Evolutionary conservation across 2,329 filamentous ascomycete species (phyloP).

Genomic region (Sclerotinia trifoliorum): DNA sequence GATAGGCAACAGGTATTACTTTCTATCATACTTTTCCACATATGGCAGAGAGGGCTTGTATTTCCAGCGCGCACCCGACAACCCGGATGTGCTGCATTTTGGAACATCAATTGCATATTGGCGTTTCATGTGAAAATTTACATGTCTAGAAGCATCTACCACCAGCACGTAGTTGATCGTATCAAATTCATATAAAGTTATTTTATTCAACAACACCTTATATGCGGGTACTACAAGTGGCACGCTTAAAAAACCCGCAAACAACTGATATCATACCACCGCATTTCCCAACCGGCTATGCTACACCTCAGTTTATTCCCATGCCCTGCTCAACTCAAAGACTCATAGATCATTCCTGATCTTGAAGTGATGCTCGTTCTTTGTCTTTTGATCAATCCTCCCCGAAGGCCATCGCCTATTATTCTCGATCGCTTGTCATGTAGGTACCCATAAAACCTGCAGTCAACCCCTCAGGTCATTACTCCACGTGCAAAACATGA

Average conservation of each 20-base stretch:
- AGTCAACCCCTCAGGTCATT: not conserved
- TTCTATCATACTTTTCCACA: too few relatives aligned
- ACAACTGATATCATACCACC: constrained; percentile 11
- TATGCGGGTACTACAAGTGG: not conserved
- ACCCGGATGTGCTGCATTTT: too few relatives aligned
- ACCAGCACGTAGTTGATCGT: not conserved
- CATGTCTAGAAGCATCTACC: not conserved
- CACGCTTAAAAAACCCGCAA: not conserved
- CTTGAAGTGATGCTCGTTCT: not conserved
- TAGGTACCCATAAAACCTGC: not conserved
- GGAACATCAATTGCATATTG: not conserved
- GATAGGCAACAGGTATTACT: too few relatives aligned
- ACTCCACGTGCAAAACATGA: constrained; percentile 10
- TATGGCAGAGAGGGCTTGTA: too few relatives aligned
- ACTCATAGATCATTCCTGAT: constrained; percentile 9
- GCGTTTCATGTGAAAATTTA: not conserved
- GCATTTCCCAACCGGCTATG: constrained; percentile 12
- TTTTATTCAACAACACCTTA: constrained; percentile 1
- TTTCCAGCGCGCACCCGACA: too few relatives aligned
- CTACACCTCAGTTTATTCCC: not conserved
- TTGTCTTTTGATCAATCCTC: not conserved
- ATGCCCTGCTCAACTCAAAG: constrained; percentile 3
- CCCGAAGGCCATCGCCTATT: not conserved
- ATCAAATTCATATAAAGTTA: not conserved
- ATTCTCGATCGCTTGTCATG: constrained; percentile 4